Evolutionary conservation across 73 alveolate genomes (phyloP).

Genomic region (Blepharisma japonicum): DNA sequence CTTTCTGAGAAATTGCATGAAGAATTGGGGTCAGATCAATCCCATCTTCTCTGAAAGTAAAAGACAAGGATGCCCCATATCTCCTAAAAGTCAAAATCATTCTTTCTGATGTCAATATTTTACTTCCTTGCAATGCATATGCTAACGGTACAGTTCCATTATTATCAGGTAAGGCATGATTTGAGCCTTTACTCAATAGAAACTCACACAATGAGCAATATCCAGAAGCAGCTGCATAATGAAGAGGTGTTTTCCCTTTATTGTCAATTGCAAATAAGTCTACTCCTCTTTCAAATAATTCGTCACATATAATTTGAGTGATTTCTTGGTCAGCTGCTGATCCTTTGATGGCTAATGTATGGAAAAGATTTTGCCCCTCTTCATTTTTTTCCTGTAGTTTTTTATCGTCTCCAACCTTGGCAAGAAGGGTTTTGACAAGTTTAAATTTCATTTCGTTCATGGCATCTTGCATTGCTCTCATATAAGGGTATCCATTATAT

Average conservation of each 20-base stretch:
- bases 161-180: neutral
- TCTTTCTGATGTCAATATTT: neutral
- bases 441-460: constrained; percentile 61
- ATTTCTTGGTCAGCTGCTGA: constrained; percentile 29
- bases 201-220: neutral
- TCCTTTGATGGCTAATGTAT: constrained; percentile 57
- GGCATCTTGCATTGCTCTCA: constrained; percentile 70
- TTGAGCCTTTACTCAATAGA: neutral
- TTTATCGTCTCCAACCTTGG: constrained; percentile 52
- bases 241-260: constrained; percentile 58
- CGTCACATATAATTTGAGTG: constrained; percentile 16
- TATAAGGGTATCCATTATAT: constrained; percentile 51
- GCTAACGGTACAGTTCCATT: neutral
- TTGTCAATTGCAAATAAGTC: constrained; percentile 48
- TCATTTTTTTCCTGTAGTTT: constrained; percentile 42
- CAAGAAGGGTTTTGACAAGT: constrained; percentile 54
- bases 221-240: constrained; percentile 45
- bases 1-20: constrained; percentile 10
- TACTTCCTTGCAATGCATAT: neutral
- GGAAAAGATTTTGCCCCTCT: constrained; percentile 57
- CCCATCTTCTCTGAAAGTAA: neutral
- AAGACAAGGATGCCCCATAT: constrained; percentile 3
- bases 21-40: neutral
- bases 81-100: neutral
- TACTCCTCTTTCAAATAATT: constrained; percentile 48